Percentiles rank a stretch among this genome's conserved stretches.
These are phyloP conservation scores for Coemansia sp. DNA, from an alignment of 192 early-diverging fungal genomes.

Conservation along the genomic window DNA sequence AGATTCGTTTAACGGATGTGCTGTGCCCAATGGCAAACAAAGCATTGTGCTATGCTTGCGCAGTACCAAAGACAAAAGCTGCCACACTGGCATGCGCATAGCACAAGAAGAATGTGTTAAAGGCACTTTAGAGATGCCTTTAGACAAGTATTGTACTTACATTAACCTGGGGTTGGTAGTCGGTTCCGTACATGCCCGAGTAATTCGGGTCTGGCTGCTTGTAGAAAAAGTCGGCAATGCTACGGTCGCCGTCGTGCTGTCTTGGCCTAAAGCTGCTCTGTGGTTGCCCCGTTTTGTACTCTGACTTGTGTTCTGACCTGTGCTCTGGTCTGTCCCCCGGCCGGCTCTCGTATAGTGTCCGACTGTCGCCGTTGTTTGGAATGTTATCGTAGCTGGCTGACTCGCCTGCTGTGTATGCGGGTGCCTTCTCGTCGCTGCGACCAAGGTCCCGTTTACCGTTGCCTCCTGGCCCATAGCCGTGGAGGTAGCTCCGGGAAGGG, in stretches of 20 bases:
- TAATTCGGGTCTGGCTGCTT: conserved; percentile 38
- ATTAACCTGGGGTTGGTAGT: conserved; percentile 43
- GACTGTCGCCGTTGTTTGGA: conserved; percentile 2
- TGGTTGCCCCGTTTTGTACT: background rate
- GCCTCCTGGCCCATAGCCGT: conserved; percentile 4
- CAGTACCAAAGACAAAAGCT: background rate
- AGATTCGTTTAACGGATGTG: background rate
- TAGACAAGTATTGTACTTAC: conserved; percentile 19
- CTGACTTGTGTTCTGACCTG: background rate
- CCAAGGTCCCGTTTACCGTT: background rate
- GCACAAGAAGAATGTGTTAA: background rate
- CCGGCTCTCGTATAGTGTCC: conserved; percentile 10
- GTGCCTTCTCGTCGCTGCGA: conserved; percentile 11
- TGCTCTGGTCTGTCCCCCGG: background rate
- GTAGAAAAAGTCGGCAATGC: conserved; percentile 39
- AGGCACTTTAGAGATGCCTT: background rate
- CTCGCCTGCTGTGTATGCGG: conserved; percentile 13
- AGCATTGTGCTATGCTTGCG: background rate
- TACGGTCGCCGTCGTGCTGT: conserved; percentile 5
- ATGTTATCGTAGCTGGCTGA: conserved; percentile 23
- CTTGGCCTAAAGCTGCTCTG: background rate
- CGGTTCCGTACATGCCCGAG: conserved; percentile 32
- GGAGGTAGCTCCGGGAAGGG: background rate
- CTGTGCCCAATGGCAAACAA: background rate
- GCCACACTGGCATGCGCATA: background rate